A percentile compares a stretch with the other conserved stretches of the same genome.
Conservation (phyloP, 768 basidiomycete species). For the Terana coerulea region DNA sequence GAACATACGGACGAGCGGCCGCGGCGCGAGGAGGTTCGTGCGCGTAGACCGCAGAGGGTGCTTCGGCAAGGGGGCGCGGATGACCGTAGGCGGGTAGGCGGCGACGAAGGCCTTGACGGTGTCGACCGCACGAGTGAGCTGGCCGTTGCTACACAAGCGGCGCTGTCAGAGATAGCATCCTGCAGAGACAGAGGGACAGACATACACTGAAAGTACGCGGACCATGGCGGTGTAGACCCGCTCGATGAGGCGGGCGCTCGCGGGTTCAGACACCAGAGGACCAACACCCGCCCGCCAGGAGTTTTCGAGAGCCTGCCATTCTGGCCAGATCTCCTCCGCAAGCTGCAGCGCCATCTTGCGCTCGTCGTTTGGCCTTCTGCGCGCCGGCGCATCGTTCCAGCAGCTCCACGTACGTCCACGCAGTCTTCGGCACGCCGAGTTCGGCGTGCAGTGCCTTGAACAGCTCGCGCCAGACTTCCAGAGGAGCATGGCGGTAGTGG, state of each 20-base stretch:
- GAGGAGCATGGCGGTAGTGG: slow-evolving; percentile 52
- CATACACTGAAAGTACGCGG: slow-evolving; percentile 59
- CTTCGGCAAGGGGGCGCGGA: slow-evolving; percentile 35
- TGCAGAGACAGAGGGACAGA: slow-evolving; percentile 11
- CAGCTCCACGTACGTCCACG: slow-evolving; percentile 57
- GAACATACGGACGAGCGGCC: slow-evolving; percentile 71
- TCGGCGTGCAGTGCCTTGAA: slow-evolving; percentile 51
- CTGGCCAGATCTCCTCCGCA: slow-evolving; percentile 60
- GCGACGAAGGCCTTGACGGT: slow-evolving; percentile 58
- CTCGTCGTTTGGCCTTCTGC: slow-evolving; percentile 40
- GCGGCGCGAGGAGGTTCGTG: slow-evolving; percentile 46
- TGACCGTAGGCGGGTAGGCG: slow-evolving; percentile 55
- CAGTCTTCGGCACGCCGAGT: slow-evolving; percentile 41
- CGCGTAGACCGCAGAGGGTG: slow-evolving; percentile 54
- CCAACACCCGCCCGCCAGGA: slow-evolving; percentile 28
- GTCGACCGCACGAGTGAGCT: slow-evolving; percentile 49
- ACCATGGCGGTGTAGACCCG: slow-evolving; percentile 67
- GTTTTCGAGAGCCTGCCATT: slow-evolving; percentile 54
- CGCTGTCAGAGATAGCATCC: slow-evolving; percentile 4
- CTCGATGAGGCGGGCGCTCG: slow-evolving; percentile 54
- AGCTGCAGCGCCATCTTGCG: slow-evolving; percentile 45
- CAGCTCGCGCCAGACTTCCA: slow-evolving; percentile 42
- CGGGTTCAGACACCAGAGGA: slow-evolving; percentile 17
- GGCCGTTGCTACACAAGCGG: slow-evolving; percentile 36
- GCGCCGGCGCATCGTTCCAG: slow-evolving; percentile 59